A percentile compares a stretch with the other conserved stretches of the same genome.
Evolutionary conservation across 192 early-diverging fungal genomes (phyloP).

Genomic region (Umbelopsis sp.): DNA sequence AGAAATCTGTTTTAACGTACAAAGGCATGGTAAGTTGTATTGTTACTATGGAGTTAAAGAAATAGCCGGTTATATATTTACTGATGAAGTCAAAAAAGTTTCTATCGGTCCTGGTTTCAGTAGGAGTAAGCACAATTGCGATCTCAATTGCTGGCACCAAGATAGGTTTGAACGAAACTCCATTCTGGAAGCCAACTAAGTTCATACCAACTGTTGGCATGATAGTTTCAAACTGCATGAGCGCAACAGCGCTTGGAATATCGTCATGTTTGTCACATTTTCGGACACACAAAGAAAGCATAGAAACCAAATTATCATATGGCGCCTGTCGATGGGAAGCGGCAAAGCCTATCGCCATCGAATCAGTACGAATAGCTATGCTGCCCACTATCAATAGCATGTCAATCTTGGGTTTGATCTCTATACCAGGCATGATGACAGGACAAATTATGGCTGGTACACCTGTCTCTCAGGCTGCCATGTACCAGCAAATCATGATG

Average conservation of each 20-base stretch:
- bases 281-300: conserved; percentile 35
- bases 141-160: conserved; percentile 59
- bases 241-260: conserved; percentile 68
- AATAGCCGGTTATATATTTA: conserved; percentile 29
- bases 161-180: conserved; percentile 68
- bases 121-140: conserved; percentile 53
- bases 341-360: conserved; percentile 68
- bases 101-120: conserved; percentile 45
- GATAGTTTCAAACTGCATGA: conserved; percentile 83
- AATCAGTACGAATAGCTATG: conserved; percentile 73
- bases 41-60: conserved; percentile 26
- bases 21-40: conserved; percentile 66
- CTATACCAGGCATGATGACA: conserved; percentile 89
- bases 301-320: conserved; percentile 67
- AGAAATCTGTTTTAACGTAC: conserved; percentile 69
- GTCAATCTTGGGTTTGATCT: conserved; percentile 82
- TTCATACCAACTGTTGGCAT: conserved; percentile 92
- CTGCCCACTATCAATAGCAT: conserved; percentile 80
- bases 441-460: conserved; percentile 88
- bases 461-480: conserved; percentile 73
- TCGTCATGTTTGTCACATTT: conserved; percentile 60
- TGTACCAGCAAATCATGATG: conserved; percentile 84
- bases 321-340: conserved; percentile 86
- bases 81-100: conserved; percentile 35
- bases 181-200: conserved; percentile 69